These are phyloP conservation scores for Schrenkiella parvula DNA, from an alignment of 345 rosid genomes.

Conservation along the genomic window DNA sequence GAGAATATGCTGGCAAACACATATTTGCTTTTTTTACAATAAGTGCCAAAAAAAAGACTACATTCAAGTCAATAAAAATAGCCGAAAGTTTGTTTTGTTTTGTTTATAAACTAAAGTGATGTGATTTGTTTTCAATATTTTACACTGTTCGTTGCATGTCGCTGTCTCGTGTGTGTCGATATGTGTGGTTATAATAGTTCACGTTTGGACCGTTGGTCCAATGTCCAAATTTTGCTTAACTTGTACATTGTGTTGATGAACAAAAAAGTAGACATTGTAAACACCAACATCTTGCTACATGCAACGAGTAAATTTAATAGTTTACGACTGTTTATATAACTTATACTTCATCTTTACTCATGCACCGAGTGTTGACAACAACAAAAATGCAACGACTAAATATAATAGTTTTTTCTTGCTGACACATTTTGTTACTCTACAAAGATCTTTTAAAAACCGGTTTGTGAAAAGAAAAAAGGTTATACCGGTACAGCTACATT, in stretches of 20 bases:
- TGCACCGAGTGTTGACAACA: not conserved
- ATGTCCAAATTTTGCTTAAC: not conserved
- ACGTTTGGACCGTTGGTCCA: slow-evolving; percentile 6
- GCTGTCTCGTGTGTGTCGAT: slow-evolving; percentile 14
- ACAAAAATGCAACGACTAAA: not conserved
- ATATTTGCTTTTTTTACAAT: not conserved
- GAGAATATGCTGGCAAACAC: not conserved
- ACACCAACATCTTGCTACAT: not conserved
- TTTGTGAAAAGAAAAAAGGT: not conserved
- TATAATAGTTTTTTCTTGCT: not conserved
- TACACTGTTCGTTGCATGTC: slow-evolving; percentile 26
- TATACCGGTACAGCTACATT: not conserved
- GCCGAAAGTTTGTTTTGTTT: slow-evolving; percentile 32
- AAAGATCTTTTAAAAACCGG: not conserved
- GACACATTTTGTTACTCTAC: not conserved
- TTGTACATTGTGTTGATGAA: slow-evolving; percentile 2
- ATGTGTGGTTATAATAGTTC: not conserved
- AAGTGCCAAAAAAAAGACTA: slow-evolving; percentile 17
- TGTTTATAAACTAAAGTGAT: slow-evolving; percentile 12
- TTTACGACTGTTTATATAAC: not conserved
- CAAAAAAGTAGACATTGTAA: not conserved
- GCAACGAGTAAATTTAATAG: not conserved
- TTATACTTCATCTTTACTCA: not conserved
- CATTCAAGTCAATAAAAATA: slow-evolving; percentile 26
- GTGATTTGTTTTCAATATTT: slow-evolving; percentile 7